Evolutionary conservation across 2,329 filamentous ascomycete genomes (phyloP).

Genomic region (Escovopsis weberi): DNA sequence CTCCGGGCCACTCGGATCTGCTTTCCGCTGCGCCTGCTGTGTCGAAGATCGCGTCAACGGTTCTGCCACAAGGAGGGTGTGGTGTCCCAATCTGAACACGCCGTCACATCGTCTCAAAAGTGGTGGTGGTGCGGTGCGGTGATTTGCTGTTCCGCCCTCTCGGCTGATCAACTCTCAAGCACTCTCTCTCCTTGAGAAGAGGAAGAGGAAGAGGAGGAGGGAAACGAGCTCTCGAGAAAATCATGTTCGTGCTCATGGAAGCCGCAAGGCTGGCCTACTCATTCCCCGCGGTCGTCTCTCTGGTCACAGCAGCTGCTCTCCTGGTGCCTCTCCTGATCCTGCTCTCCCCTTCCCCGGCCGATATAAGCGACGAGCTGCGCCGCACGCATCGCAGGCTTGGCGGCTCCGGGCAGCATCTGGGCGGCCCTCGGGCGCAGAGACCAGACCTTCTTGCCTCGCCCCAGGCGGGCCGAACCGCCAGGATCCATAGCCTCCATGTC

Average conservation of each 20-base stretch:
- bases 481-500: conserved; percentile 52
- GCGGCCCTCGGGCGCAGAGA: conserved; percentile 20
- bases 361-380: conserved; percentile 36
- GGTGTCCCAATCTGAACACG: no score
- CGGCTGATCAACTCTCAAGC: no score
- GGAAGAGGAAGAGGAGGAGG: no score
- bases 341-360: conserved; percentile 39
- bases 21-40: no score
- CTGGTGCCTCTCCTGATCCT: conserved; percentile 37
- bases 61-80: no score
- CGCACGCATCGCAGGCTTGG: conserved; percentile 40
- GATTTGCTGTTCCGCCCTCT: no score
- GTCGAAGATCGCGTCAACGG: no score
- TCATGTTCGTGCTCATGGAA: conserved; percentile 5
- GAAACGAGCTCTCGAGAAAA: no score
- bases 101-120: no score
- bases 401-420: conserved; percentile 18
- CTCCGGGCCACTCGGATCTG: no score
- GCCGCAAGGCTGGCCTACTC: conserved; percentile 14
- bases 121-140: no score
- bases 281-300: conserved; percentile 24
- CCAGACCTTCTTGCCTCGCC: conserved; percentile 9
- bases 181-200: no score
- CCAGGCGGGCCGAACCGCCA: conserved; percentile 10
- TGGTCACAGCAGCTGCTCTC: conserved; percentile 34